Base-by-base conservation (phyloP, 192 early-diverging fungal genomes). In the Funneliformis geosporum region DNA sequence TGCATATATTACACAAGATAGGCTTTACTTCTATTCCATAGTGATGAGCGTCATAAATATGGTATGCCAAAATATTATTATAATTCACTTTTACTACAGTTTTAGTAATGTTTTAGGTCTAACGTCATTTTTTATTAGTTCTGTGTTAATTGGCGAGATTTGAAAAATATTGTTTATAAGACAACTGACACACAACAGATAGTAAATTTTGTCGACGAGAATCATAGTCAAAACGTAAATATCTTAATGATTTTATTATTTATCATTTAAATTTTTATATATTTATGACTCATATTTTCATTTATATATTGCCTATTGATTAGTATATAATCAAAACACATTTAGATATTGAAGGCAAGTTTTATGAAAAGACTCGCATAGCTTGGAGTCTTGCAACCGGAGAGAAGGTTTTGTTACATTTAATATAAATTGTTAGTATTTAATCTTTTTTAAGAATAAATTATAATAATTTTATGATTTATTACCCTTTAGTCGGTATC, bases 11-110 rank as follows among this genome's bases (percentile, higher is more conserved):
- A 92, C 90, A 1, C 91, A 92, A 76, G 83, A 86, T 43, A 84
- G 84, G 23, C 59, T 92, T 9, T 92, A 91, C 76, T 92, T 92
- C 66, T 87, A 92, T 76, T 92, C 88, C 40, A 88, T 80, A 47
- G 85, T 92, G 42, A 86, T 92, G 80, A 87, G 88, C 0, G 89
- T 90, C 73, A 81, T 92, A n/a, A 89, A 84, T 60, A 86, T 87
- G 33, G 86, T 92, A 85, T 79, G 28, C 39, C 14, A 43, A 21
- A n/a, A n/a, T 18, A 69, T 69, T 25, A 23, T 44, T n/a, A 69
- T 42, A 2, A 40, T 69, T 18, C 21, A 43, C 21, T 1, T n/a
- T 43, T 69, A 18, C 23, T 42, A 38, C 1, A 11, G 2, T 43
- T 69, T 21, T 55, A 62, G n/a, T 18, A 50, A 12, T 23, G n/a